Base-by-base conservation (phyloP, 1,139 yeast species). In the Debaryomyces sp. region DNA sequence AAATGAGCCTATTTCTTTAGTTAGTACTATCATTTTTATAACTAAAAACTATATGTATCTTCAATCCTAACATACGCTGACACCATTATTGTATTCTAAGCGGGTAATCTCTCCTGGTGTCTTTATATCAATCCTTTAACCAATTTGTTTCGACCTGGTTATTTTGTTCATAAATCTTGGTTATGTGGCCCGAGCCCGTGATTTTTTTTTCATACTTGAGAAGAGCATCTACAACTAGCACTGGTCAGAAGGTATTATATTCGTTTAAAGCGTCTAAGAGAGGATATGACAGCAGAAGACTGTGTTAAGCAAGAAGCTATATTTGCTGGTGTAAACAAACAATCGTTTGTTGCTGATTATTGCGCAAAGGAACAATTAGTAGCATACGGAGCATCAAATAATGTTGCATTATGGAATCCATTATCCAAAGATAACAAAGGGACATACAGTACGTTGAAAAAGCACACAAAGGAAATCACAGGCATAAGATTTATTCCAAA, bases 271-370 rank as follows among this genome's bases (percentile, higher is more conserved):
- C 10, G 29, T 17, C 35, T 5, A 10, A 45, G 17, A 22, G 13
- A 21, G 32, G 24, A 17, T 12, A 44, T 34, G 40, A 34, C 41
- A 15, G 17, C 34, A n/a, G 39, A 15, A n/a, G 35, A 36, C 22
- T 27, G 42, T 26, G 50, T 55, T 9, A 43, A 44, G 1, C 73
- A 71, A 48, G 87, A 84, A 50, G 88, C 87, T 38, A 73, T 86
- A 7, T 85, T 89, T 56, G 75, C 85, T 13, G 97, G 97, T 6
- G 95, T 92, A 29, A 90, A 90, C 62, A 80, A 82, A 54, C 92
- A 87, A 58, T 78, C 87, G 9, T 82, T 80, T 56, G 85, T 82
- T 4, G 80, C 89, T 8, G 95, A 85, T 59, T 81, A 78, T 60
- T 73, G 76, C 54, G 53, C 63, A 0, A 50, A 52, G 0, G 60